phyloP scores from a whole-genome alignment of 352 stramenopile species.

The Aphanomyces stellatus region DNA sequence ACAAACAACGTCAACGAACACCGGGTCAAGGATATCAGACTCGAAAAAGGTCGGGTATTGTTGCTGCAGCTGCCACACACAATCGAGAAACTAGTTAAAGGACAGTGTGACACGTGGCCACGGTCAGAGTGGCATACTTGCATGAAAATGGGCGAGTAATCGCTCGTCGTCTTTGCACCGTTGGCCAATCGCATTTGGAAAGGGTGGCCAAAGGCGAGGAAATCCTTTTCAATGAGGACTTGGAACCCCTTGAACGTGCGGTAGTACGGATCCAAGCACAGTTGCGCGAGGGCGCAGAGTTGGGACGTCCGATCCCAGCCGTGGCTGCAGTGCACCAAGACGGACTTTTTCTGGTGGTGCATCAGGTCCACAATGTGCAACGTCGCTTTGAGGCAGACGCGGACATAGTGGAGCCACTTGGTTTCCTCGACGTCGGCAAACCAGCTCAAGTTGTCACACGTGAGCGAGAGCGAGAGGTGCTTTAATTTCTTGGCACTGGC shows the following conservation, averaged over 20 bases:
- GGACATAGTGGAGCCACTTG: conserved; percentile 95
- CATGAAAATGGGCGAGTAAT: conserved; percentile 73
- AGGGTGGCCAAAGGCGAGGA: conserved; percentile 69
- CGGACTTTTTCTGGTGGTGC: conserved; percentile 76
- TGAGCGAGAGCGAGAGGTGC: conserved; percentile 59
- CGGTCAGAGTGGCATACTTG: background rate
- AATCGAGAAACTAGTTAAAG: conserved; percentile 77
- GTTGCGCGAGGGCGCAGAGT: conserved; percentile 39
- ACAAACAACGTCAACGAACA: background rate
- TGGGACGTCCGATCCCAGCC: conserved; percentile 90
- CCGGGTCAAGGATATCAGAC: conserved; percentile 25
- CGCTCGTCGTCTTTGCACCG: conserved; percentile 64
- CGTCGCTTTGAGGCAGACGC: conserved; percentile 87
- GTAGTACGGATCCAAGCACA: conserved; percentile 71
- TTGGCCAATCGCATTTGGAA: conserved; percentile 74
- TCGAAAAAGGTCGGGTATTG: conserved; percentile 96
- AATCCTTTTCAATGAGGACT: conserved; percentile 80
- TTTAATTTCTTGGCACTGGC: conserved; percentile 64
- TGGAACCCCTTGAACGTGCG: conserved; percentile 71
- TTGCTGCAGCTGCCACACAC: conserved; percentile 75
- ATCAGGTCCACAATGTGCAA: conserved; percentile 89
- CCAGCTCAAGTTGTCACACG: conserved; percentile 90
- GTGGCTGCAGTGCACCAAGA: conserved; percentile 77
- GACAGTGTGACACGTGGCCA: background rate
- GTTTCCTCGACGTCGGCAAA: conserved; percentile 90